Base-by-base conservation (phyloP, 202 grass and related monocot genomes). In the Dendrocalamus latiflorus region DNA sequence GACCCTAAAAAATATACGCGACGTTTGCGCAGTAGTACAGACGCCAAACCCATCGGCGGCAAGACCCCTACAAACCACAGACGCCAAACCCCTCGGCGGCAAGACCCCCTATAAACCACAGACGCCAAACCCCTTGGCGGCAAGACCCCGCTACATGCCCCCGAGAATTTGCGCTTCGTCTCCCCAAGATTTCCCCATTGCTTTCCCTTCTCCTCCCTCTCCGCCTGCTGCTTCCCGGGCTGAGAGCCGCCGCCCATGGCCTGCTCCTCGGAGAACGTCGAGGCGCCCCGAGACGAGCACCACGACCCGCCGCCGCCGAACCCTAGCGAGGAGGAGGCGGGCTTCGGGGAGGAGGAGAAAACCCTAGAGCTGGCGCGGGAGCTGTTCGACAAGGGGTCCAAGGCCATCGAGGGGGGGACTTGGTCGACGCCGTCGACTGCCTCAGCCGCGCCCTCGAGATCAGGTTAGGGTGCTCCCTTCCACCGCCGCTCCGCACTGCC, bases 401-500 rank as follows among this genome's bases (percentile, higher is more conserved):
- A 88, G 65, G 89, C 89, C 68, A 89, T 91, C 77, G 87, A 94
- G 87, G 89, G 3, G 92, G 76, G 74, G 92, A 91, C 57, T 89
- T 91, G 68, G 84, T 85, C 13, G 86, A 85, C 6, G 89, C 92
- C 73, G 89, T 89, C 50, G 92, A 94, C 83, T 88, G 81, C 65
- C 92, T 94, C 70, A 90, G 89, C 84, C 84, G 84, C 26, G 87
- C 92, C 77, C 89, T 94, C 75, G 87, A 94, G 83, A 91, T 91
- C 84, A 88, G 89, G 92, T 94, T 85, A 85, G 81, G 81, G 58
- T 88, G 26, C 21, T 51, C 25, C 3, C 2, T 39, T 13, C 39
- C 15, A 50, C 41, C 1, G n/a, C 71, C 5, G 16, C 43, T 17
- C 37, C 25, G 6, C 21, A 4, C 39, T 36, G 9, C 38, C 39